These are phyloP conservation scores for Aspergillus sclerotiicarbonarius DNA, from an alignment of 495 filamentous ascomycete genomes.

Conservation along the genomic window DNA sequence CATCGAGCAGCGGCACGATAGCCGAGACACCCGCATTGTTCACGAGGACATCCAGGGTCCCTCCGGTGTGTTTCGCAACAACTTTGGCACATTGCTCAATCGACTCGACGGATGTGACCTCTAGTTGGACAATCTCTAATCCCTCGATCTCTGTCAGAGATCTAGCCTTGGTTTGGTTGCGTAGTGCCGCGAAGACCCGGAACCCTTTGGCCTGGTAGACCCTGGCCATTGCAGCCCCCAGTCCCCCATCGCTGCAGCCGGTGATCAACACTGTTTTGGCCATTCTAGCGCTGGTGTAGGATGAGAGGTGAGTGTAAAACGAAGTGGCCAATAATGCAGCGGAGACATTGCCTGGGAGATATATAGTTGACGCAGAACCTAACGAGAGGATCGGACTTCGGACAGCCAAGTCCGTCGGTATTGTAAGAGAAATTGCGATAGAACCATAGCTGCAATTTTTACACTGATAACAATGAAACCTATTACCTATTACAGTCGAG, in stretches of 20 bases:
- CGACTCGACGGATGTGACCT: slow-evolving; percentile 33
- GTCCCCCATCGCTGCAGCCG: slow-evolving; percentile 45
- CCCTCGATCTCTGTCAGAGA: slow-evolving; percentile 17
- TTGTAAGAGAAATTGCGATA: background rate
- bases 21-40: slow-evolving; percentile 40
- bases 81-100: slow-evolving; percentile 18
- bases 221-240: slow-evolving; percentile 41
- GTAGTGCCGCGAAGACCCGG: slow-evolving; percentile 46
- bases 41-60: slow-evolving; percentile 39
- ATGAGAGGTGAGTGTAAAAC: too few species aligned
- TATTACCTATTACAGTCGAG: background rate
- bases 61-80: slow-evolving; percentile 16
- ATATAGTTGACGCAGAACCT: too few species aligned
- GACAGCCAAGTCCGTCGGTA: background rate
- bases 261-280: slow-evolving; percentile 39
- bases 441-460: too few species aligned
- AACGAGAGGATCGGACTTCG: background rate
- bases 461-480: too few species aligned
- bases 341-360: too few species aligned
- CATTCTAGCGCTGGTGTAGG: background rate
- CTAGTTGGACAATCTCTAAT: slow-evolving; percentile 32
- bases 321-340: too few species aligned
- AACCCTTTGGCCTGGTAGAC: slow-evolving; percentile 34
- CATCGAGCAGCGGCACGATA: slow-evolving; percentile 35
- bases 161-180: slow-evolving; percentile 39